Conservation (phyloP, 202 grass and related monocot species). For the Alloteropsis angusta region DNA sequence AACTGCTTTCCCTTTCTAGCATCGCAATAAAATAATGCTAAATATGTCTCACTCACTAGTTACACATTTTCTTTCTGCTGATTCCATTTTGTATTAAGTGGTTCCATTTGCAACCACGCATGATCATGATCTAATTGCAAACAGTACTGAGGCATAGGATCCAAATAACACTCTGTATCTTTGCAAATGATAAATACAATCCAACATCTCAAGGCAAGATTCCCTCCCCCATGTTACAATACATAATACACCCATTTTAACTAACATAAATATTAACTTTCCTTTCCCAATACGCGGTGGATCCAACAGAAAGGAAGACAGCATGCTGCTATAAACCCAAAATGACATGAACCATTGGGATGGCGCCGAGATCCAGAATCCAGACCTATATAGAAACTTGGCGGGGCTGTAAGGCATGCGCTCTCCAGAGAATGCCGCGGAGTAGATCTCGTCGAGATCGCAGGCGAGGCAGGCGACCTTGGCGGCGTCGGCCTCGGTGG, state of each 20-base stretch:
- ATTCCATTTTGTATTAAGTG: not conserved
- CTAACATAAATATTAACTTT: conserved; percentile 2
- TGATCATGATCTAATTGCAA: conserved; percentile 1
- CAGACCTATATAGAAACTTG: conserved; percentile 89
- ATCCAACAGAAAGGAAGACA: not conserved
- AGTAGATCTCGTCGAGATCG: conserved; percentile 89
- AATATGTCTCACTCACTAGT: not conserved
- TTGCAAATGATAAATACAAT: not conserved
- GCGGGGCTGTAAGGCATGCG: conserved; percentile 73
- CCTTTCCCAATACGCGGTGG: conserved; percentile 19
- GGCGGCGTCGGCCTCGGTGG: not conserved
- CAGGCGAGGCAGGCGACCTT: conserved; percentile 57
- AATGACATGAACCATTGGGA: conserved; percentile 17
- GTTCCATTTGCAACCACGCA: conserved; percentile 2
- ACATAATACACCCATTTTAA: conserved; percentile 3
- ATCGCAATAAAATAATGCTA: not conserved
- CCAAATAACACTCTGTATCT: not conserved
- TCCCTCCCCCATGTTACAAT: conserved; percentile 17
- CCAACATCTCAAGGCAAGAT: not conserved
- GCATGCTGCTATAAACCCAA: not conserved
- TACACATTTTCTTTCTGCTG: not conserved
- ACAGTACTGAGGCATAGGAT: not conserved
- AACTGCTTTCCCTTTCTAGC: not conserved
- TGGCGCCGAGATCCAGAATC: conserved; percentile 28
- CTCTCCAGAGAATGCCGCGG: conserved; percentile 77